phyloP scores from a whole-genome alignment of 1,284 basidiomycete genomes.

The Ganoderma meredithae region DNA sequence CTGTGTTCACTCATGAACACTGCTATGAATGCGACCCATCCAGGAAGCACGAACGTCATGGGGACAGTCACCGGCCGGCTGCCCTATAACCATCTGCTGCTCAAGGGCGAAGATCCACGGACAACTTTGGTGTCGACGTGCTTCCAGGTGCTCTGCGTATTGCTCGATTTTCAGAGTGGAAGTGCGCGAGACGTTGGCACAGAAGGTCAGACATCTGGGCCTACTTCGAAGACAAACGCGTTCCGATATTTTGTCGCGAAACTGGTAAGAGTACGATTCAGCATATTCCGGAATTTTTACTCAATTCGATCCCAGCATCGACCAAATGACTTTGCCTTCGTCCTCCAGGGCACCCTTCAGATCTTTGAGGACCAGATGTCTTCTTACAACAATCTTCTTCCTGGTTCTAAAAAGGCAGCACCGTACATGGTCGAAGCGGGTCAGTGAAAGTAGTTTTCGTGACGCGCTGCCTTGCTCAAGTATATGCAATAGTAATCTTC shows the following conservation, averaged over 20 bases:
- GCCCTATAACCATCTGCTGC: constrained; percentile 91
- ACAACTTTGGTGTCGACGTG: constrained; percentile 74
- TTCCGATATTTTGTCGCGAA: constrained; percentile 93
- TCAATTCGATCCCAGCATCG: constrained; percentile 68
- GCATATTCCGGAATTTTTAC: not conserved
- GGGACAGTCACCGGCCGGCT: constrained; percentile 72
- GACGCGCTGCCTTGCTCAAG: constrained; percentile 21
- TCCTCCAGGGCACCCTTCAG: constrained; percentile 75
- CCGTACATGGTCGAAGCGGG: constrained; percentile 85
- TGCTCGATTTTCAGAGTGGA: constrained; percentile 86
- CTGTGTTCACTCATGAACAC: constrained; percentile 93
- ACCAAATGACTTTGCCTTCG: constrained; percentile 85
- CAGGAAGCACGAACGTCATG: constrained; percentile 56
- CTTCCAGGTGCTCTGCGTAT: constrained; percentile 77
- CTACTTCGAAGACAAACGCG: constrained; percentile 80
- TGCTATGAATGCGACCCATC: constrained; percentile 72
- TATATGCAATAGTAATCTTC: constrained; percentile 66
- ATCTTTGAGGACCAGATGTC: constrained; percentile 81
- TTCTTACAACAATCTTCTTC: constrained; percentile 77
- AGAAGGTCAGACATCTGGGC: constrained; percentile 55
- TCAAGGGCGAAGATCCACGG: constrained; percentile 83
- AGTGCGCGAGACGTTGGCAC: constrained; percentile 60
- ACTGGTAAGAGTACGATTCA: constrained; percentile 59
- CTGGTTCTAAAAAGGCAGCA: constrained; percentile 82
- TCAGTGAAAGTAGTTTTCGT: constrained; percentile 46